Evolutionary conservation across 306 rosid genomes (phyloP), one percentile per base, ranked within the genome.

Genomic region (Vigna angularis): DNA sequence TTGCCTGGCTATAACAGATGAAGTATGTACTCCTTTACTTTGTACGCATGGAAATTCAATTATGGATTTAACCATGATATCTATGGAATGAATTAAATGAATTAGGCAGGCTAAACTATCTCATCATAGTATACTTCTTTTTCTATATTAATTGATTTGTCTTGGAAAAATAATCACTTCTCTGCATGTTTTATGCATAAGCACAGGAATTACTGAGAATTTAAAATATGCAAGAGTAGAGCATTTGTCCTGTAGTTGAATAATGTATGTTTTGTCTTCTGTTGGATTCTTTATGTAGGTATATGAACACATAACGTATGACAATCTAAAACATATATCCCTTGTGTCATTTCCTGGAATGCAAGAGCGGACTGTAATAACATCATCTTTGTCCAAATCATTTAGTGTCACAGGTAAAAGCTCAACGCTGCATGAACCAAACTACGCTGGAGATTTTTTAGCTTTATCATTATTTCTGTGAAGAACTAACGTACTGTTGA

Each of bases 1-100:
- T 74, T 88, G 84, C 84, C 64, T 94, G 62, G 97, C 92, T 32
- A 88, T 94, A 81, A 94, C 96, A 82, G 98, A 94, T 84, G 98
- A 94, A 84, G 98, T 94, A 90, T 61, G 76, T 48, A 63, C 73
- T 42, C 66, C 45, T 71, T 58, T 69, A 45, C 71, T 72, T 50
- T 76, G 44, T 42, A 48, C 72, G 28, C 28, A 26, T 26, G 28
- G 28, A 79, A 11, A 52, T 61, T 63, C 22, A 73, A 26, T 26
- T 26, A 26, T 26, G 32, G 55, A 77, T 49, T 52, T 64, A 28
- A 38, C 30, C 45, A 12, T 45, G 30, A 78, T 50, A 51, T 81
- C 52, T 4, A 32, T 81, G 80, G 8, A 22, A 38, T 78, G 64
- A 58, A 52, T 44, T 56, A 32, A 66, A 58, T 69, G 8, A n/a